Conservation (phyloP, 805 yeast genomes). For the Wickerhamomyces bisporus region DNA sequence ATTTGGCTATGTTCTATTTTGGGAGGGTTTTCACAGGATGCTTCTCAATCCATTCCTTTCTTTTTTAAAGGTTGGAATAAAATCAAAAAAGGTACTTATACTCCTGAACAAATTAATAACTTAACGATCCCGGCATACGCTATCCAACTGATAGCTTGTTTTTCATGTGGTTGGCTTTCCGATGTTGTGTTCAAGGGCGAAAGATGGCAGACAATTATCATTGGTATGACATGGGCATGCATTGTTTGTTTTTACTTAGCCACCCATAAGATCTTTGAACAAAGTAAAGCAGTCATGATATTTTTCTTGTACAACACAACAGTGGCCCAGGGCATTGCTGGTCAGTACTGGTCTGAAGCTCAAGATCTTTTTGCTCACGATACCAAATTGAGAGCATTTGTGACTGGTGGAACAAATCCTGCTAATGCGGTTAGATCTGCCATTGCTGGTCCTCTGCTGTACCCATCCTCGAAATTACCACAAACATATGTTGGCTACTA, state of each 20-base stretch:
- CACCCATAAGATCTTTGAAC: conserved; percentile 8
- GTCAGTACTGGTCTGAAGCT: conserved; percentile 14
- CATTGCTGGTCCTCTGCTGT: conserved; percentile 8
- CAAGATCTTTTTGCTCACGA: conserved; percentile 8
- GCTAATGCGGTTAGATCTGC: conserved; percentile 9
- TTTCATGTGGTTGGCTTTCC: conserved; percentile 9
- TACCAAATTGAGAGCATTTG: conserved; percentile 11
- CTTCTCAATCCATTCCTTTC: conserved; percentile 7
- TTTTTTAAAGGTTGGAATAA: conserved; percentile 10
- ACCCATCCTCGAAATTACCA: conserved; percentile 11
- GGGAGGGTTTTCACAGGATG: conserved; percentile 9
- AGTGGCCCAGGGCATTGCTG: conserved; percentile 10
- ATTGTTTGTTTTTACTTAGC: conserved; percentile 10
- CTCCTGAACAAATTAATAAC: conserved; percentile 7
- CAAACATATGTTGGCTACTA: conserved; percentile 10
- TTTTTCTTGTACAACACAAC: conserved; percentile 11
- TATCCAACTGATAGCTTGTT: conserved; percentile 5
- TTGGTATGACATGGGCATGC: conserved; percentile 5
- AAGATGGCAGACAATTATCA: conserved; percentile 8
- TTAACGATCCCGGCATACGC: conserved; percentile 9
- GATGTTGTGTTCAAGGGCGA: conserved; percentile 12
- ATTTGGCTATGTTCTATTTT: conserved; percentile 5
- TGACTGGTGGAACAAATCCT: conserved; percentile 12
- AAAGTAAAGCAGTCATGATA: conserved; percentile 5
- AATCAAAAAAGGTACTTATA: conserved; percentile 5